Evolutionary conservation across 2,329 filamentous ascomycete species (phyloP), one percentile per base, ranked within the genome.

Genomic region (Diplodia corticola): DNA sequence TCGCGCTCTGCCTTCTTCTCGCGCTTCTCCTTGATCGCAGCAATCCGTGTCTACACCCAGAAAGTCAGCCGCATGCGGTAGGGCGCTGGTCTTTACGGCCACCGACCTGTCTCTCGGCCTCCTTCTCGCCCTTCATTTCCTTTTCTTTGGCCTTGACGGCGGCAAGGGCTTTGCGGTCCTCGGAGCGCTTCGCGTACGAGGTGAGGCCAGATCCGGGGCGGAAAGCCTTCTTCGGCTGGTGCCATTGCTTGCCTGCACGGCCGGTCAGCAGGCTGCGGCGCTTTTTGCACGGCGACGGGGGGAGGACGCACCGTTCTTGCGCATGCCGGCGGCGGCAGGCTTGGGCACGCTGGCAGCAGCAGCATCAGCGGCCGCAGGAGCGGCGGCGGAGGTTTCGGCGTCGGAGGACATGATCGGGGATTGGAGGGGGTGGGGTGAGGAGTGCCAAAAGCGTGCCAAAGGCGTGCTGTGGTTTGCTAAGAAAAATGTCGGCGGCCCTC

Each of bases 71-170:
- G 50, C n/a, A 15, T n/a, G 26, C 3, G 4, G 2, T 30, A 20
- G 24, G 1, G 7, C 4, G 4, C n/a, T 2, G 15, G 26, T 6
- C 24, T 4, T 22, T n/a, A 49, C 12, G 5, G 22, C n/a, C 40
- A 69, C 85, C 69, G 79, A 95, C 93, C 84, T 94, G 84, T 80
- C 92, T 86, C 78, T 90, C 90, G n/a, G 90, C 87, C 76, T 96
- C 93, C 80, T 96, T 97, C 81, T 97, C 95, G 0, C 93, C 91
- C 82, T 94, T 96, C 88, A 99, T 88, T 79, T 97, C 93, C 80
- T 91, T 93, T 81, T 98, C 95, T 75, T 92, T 93, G 40, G 92
- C 91, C 82, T 97, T 98, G 72, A 91, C 86, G n/a, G 91, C 88
- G 13, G 87, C 85, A 72, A 89, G 85, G 7, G 88, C 85, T 69